phyloP scores from a whole-genome alignment of 1,284 basidiomycete species.

The Hemileia vastatrix region DNA sequence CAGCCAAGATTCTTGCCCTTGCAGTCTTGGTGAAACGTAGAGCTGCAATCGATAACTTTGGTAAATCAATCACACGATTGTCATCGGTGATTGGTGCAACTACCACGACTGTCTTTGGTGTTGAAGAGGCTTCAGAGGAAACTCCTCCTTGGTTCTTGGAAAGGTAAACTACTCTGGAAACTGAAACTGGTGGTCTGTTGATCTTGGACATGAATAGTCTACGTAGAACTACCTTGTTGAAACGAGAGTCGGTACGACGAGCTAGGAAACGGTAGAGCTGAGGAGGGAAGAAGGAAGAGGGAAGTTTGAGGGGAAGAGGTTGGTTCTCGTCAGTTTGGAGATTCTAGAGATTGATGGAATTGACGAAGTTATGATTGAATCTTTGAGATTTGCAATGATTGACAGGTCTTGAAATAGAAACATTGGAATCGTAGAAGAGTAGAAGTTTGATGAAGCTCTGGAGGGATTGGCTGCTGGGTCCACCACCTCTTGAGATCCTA shows the following conservation, averaged over 20 bases:
- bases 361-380: too few species aligned
- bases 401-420: too few species aligned
- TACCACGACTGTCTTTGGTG: constrained; percentile 69
- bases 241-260: constrained; percentile 84
- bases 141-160: constrained; percentile 55
- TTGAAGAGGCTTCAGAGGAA: constrained; percentile 31
- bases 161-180: constrained; percentile 62
- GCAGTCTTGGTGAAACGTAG: constrained; percentile 88
- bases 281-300: constrained; percentile 5
- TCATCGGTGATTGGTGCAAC: constrained; percentile 95
- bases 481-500: too few species aligned
- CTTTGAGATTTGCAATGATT: too few species aligned
- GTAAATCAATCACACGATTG: constrained; percentile 72
- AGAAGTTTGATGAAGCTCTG: background rate
- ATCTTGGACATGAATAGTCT: constrained; percentile 92
- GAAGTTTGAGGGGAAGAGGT: background rate
- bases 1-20: constrained; percentile 85
- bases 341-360: too few species aligned
- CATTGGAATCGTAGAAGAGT: too few species aligned
- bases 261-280: constrained; percentile 98
- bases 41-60: constrained; percentile 87
- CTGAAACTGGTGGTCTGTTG: constrained; percentile 92
- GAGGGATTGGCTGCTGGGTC: too few species aligned
- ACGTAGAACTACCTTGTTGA: constrained; percentile 97
- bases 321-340: too few species aligned